Conservation (phyloP, 2,329 filamentous ascomycete genomes). For the Cordyceps tenuipes region DNA sequence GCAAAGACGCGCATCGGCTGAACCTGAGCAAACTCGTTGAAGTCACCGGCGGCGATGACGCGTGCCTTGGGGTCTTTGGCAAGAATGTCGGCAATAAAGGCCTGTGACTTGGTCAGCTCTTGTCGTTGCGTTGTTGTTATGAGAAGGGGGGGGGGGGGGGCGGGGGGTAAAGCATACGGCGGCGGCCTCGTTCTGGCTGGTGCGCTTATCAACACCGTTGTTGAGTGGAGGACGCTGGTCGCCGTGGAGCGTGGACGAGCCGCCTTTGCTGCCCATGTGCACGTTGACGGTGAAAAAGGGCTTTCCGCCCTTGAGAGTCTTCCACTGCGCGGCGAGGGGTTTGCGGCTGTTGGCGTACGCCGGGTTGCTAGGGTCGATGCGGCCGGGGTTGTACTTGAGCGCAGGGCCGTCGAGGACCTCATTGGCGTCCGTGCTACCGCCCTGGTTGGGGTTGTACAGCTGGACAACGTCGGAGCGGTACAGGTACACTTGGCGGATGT, state of each 20-base stretch:
- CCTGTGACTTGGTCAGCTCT: slow-evolving; percentile 21
- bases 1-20: slow-evolving; percentile 48
- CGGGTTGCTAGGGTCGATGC: slow-evolving; percentile 52
- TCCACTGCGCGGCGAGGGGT: slow-evolving; percentile 59
- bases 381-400: slow-evolving; percentile 62
- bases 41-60: slow-evolving; percentile 58
- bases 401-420: slow-evolving; percentile 45
- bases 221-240: slow-evolving; percentile 60
- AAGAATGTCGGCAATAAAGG: slow-evolving; percentile 52
- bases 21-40: slow-evolving; percentile 63
- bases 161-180: slow-evolving; percentile 33
- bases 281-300: slow-evolving; percentile 65
- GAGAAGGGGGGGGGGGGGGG: no score
- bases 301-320: slow-evolving; percentile 42
- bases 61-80: slow-evolving; percentile 44
- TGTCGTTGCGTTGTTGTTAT: no score
- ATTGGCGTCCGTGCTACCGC: slow-evolving; percentile 45
- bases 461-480: slow-evolving; percentile 53
- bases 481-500: slow-evolving; percentile 63
- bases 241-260: slow-evolving; percentile 55
- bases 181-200: slow-evolving; percentile 48
- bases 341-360: slow-evolving; percentile 58
- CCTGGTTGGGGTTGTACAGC: slow-evolving; percentile 51
- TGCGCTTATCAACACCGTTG: slow-evolving; percentile 49
- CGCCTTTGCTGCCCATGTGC: slow-evolving; percentile 59